phyloP scores from a whole-genome alignment of 2,329 filamentous ascomycete species.

The Verticillium klebahnii region DNA sequence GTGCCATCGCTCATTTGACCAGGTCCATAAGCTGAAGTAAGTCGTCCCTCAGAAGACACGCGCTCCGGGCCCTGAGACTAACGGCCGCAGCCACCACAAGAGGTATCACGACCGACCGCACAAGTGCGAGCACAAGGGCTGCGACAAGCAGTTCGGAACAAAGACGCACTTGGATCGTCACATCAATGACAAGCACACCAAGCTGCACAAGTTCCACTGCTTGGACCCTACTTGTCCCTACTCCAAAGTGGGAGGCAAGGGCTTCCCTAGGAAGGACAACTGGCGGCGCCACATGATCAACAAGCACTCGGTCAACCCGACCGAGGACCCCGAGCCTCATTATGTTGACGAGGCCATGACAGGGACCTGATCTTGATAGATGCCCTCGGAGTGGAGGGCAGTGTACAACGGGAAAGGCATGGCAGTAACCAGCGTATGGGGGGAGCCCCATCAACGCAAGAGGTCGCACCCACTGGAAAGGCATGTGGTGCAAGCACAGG shows the following conservation, averaged over 20 bases:
- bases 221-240: slow-evolving; percentile 49
- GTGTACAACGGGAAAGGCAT: neutral
- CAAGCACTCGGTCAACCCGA: slow-evolving; percentile 41
- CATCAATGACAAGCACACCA: slow-evolving; percentile 57
- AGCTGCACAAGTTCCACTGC: slow-evolving; percentile 57
- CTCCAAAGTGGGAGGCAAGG: slow-evolving; percentile 51
- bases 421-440: no score
- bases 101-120: slow-evolving; percentile 58
- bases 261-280: slow-evolving; percentile 58
- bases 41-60: slow-evolving; percentile 10
- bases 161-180: slow-evolving; percentile 59
- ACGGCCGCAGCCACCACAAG: slow-evolving; percentile 46
- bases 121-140: slow-evolving; percentile 47
- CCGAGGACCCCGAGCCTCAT: slow-evolving; percentile 14
- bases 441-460: neutral
- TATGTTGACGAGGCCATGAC: slow-evolving; percentile 14
- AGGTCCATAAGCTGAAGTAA: slow-evolving; percentile 57
- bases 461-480: neutral
- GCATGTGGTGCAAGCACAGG: neutral
- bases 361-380: slow-evolving; percentile 3
- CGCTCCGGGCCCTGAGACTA: neutral
- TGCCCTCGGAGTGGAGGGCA: neutral
- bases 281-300: slow-evolving; percentile 60
- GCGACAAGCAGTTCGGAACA: slow-evolving; percentile 54
- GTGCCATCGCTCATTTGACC: slow-evolving; percentile 46